Conservation (phyloP, 148 eudicot genomes). For the Linanthus parryae region DNA sequence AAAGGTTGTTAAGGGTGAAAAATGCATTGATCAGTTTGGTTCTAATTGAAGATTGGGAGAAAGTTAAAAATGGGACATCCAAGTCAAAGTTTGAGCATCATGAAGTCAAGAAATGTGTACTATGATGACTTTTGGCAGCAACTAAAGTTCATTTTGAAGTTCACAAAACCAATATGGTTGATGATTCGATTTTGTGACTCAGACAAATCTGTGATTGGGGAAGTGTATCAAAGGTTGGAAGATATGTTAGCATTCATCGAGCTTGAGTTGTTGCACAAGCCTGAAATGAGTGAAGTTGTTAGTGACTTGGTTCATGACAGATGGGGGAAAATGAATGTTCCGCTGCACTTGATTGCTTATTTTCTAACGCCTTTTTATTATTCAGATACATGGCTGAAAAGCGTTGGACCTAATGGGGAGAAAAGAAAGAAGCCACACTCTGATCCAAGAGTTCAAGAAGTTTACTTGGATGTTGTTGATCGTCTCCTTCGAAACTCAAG, state of each 20-base stretch:
- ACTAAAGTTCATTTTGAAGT: not conserved
- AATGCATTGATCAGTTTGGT: not conserved
- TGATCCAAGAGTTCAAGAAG: not conserved
- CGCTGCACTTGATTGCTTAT: not conserved
- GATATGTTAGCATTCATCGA: not conserved
- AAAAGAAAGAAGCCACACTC: not conserved
- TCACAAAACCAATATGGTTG: not conserved
- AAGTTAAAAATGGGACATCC: not conserved
- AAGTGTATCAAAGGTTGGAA: not conserved
- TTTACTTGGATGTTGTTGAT: too few relatives aligned
- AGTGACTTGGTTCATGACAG: not conserved
- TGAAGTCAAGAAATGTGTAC: not conserved
- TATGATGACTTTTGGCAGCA: too few relatives aligned
- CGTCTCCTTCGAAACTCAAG: too few relatives aligned
- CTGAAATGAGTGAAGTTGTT: not conserved
- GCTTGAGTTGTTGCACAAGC: not conserved
- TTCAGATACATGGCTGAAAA: not conserved
- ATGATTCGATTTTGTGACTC: slow-evolving; percentile 5
- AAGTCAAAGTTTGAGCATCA: not conserved
- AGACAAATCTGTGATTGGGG: slow-evolving; percentile 1
- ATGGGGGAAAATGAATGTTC: not conserved
- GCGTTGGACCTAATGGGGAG: not conserved
- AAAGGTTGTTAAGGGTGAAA: not conserved
- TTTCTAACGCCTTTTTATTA: not conserved
- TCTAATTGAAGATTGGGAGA: not conserved